Evolutionary conservation across 2,329 filamentous ascomycete species (phyloP), one percentile per base, ranked within the genome.

Genomic region (Stagonosporopsis chrysanthemi): DNA sequence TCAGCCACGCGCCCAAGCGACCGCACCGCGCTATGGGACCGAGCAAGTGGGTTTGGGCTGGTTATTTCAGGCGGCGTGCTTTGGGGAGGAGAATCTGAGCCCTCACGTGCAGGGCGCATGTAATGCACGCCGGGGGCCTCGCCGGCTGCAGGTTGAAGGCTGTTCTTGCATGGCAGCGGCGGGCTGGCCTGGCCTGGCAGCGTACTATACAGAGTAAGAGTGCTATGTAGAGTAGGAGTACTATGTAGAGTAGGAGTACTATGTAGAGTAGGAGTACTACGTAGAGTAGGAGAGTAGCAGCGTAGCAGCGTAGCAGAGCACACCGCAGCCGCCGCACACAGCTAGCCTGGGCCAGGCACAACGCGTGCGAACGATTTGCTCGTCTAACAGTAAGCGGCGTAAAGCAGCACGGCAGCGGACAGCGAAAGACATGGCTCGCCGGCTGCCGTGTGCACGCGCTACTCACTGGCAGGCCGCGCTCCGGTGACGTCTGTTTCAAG

Each of bases 401-500:
- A 52, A 45, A 52, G 44, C 54, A 57, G 48, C 43, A 57, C 42
- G 35, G 52, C 52, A 50, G 52, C 22, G 42, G 46, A 51, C 40
- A 42, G 51, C 43, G 54, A 52, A 42, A 52, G 51, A 48, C 48
- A 46, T 42, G 52, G 53, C 53, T 51, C 53, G 41, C 53, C 51
- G 29, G 54, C 59, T 56, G 58, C 58, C 56, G 59, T 58, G 60
- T 65, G 56, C 56, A 58, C 56, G 56, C 56, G 48, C 54, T 57
- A 57, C 51, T 35, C 31, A 28, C 38, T 40, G 39, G 24, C 50
- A 59, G 58, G 60, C 51, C 60, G 56, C 59, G 52, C 61, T 47
- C 62, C 59, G 60, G 64, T 69, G 66, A 67, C 66, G 66, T 67
- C 58, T 66, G 63, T 61, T 65, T 58, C 56, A 45, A 59, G 61